These are phyloP conservation scores for Yamadazyma sp. DNA, from an alignment of 805 yeast species.

Conservation along the genomic window DNA sequence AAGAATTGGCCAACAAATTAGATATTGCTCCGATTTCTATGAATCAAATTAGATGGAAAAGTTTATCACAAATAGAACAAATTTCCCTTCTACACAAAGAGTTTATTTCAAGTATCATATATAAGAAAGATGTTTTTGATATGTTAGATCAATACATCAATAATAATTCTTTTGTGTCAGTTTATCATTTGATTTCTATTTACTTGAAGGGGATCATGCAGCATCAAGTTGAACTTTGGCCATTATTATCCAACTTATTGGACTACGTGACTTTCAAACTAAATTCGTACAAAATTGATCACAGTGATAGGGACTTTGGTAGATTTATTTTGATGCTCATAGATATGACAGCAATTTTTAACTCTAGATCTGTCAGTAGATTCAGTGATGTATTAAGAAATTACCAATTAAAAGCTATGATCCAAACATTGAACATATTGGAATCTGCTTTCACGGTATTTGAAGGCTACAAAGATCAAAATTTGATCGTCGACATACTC, in stretches of 20 bases:
- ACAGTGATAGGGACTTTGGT: slow-evolving; percentile 19
- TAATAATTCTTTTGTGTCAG: slow-evolving; percentile 2
- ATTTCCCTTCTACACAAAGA: slow-evolving; percentile 26
- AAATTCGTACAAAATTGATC: slow-evolving; percentile 16
- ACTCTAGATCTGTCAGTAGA: slow-evolving; percentile 9
- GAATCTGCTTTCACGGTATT: slow-evolving; percentile 18
- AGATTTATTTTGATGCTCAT: slow-evolving; percentile 22
- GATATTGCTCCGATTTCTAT: slow-evolving; percentile 10
- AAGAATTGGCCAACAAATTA: slow-evolving; percentile 11
- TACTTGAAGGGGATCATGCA: slow-evolving; percentile 22
- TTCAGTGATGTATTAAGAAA: slow-evolving; percentile 9
- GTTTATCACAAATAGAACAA: slow-evolving; percentile 19
- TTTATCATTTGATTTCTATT: slow-evolving; percentile 28
- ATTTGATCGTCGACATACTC: slow-evolving; percentile 6
- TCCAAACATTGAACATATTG: slow-evolving; percentile 15
- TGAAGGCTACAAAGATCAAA: slow-evolving; percentile 35
- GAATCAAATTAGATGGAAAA: slow-evolving; percentile 13
- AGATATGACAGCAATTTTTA: slow-evolving; percentile 15
- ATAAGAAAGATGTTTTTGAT: slow-evolving; percentile 15
- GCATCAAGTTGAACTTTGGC: slow-evolving; percentile 28
- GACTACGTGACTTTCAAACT: slow-evolving; percentile 17
- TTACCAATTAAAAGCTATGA: slow-evolving; percentile 9
- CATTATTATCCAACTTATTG: slow-evolving; percentile 21
- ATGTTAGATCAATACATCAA: slow-evolving; percentile 23
- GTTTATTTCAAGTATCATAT: slow-evolving; percentile 13